Conservation (phyloP, 2,329 filamentous ascomycete genomes). For the Nannizziopsis arthrosporioides region DNA sequence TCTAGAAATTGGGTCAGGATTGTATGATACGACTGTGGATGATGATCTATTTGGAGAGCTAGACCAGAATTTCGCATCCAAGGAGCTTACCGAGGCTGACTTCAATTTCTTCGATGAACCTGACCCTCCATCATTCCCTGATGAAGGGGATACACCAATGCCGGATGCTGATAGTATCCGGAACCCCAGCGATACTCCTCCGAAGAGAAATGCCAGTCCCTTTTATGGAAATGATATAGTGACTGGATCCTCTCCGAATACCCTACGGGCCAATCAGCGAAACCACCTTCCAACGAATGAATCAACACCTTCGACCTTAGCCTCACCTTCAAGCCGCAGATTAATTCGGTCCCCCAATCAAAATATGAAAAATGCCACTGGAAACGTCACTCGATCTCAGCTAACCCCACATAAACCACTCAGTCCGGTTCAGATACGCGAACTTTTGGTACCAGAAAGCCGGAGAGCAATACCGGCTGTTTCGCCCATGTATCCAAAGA, state of each 20-base stretch:
- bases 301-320: too few species aligned
- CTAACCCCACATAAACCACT: constrained; percentile 16
- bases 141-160: constrained; percentile 15
- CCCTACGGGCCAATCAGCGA: background rate
- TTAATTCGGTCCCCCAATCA: too few species aligned
- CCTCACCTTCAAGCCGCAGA: too few species aligned
- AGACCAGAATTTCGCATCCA: constrained; percentile 43
- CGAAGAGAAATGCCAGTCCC: background rate
- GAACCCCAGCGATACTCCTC: background rate
- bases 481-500: background rate
- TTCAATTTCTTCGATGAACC: constrained; percentile 55
- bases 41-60: constrained; percentile 51
- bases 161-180: constrained; percentile 10
- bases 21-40: constrained; percentile 33
- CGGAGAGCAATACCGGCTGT: background rate
- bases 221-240: background rate
- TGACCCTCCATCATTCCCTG: constrained; percentile 20
- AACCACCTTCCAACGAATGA: too few species aligned
- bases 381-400: background rate
- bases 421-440: constrained; percentile 32
- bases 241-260: background rate
- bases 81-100: constrained; percentile 49
- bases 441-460: constrained; percentile 33
- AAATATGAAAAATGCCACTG: too few species aligned
- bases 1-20: constrained; percentile 27